Evolutionary conservation across 179 eudicot genomes (phyloP).

Genomic region (Corrigiola litoralis): DNA sequence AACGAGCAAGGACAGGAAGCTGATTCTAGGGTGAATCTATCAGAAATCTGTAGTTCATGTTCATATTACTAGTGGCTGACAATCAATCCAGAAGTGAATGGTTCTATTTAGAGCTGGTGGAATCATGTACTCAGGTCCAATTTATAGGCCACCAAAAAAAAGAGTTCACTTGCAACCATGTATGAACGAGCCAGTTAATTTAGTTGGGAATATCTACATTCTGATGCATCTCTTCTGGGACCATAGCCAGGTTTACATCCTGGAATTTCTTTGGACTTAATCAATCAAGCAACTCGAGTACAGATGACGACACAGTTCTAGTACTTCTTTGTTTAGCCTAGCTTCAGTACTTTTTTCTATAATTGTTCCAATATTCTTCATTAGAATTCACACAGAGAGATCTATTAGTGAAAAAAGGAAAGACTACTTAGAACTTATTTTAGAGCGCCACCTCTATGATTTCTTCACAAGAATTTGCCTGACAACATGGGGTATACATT

Average conservation of each 20-base stretch:
- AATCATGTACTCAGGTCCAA: conserved; percentile 15
- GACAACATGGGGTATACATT: background rate
- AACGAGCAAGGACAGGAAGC: conserved; percentile 1
- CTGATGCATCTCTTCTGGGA: conserved; percentile 1
- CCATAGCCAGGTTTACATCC: conserved; percentile 9
- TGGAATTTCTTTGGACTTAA: conserved; percentile 6
- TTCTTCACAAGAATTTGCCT: background rate
- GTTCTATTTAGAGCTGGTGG: conserved; percentile 7
- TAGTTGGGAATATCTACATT: background rate
- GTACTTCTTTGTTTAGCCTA: background rate
- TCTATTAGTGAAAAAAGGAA: background rate
- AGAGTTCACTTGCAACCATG: conserved; percentile 20
- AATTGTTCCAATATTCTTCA: no score
- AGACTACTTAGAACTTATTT: background rate
- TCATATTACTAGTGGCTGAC: conserved; percentile 1
- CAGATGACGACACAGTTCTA: background rate
- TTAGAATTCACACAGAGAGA: no score
- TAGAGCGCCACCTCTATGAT: background rate
- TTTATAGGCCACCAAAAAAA: conserved; percentile 15
- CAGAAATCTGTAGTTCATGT: conserved; percentile 10
- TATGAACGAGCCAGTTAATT: conserved; percentile 5
- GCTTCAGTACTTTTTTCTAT: no score
- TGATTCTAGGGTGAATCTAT: conserved; percentile 15
- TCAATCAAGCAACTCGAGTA: background rate
- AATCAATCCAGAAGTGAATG: conserved; percentile 3